Conservation (phyloP, 2,329 filamentous ascomycete species). For the Hymenoscyphus occultus region DNA sequence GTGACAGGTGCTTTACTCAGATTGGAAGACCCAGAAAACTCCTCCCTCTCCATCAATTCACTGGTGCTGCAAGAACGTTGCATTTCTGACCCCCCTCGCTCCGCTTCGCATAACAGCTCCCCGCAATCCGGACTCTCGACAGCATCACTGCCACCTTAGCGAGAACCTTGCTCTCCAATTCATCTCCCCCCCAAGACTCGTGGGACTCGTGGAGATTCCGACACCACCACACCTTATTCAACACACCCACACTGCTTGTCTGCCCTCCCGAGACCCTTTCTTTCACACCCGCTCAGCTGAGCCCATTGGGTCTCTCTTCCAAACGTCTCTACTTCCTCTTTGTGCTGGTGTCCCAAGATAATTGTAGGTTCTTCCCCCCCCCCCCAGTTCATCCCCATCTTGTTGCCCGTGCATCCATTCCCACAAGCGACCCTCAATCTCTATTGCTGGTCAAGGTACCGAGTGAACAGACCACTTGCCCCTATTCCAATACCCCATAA, state of each 20-base stretch:
- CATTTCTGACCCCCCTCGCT: no score
- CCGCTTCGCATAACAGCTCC: not conserved
- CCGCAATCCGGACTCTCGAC: not conserved
- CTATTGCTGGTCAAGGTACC: slow-evolving; percentile 1
- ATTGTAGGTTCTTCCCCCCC: not conserved
- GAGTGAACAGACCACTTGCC: not conserved
- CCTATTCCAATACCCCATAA: not conserved
- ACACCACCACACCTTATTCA: not conserved
- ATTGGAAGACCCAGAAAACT: not conserved
- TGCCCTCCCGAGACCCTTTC: not conserved
- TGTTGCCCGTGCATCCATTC: slow-evolving; percentile 1
- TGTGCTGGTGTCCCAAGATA: not conserved
- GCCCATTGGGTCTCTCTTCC: not conserved
- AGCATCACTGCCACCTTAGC: not conserved
- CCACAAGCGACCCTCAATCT: not conserved
- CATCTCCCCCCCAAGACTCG: no score
- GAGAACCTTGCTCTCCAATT: slow-evolving; percentile 1
- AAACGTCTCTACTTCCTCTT: not conserved
- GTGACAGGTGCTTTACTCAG: not conserved
- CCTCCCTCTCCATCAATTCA: not conserved
- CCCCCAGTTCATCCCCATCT: not conserved
- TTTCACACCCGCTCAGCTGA: not conserved
- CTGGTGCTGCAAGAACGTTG: not conserved
- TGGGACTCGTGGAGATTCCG: not conserved
- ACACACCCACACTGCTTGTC: not conserved